These are phyloP conservation scores for Fusarium liriodendri DNA, from an alignment of 2,329 filamentous ascomycete species.

Conservation along the genomic window DNA sequence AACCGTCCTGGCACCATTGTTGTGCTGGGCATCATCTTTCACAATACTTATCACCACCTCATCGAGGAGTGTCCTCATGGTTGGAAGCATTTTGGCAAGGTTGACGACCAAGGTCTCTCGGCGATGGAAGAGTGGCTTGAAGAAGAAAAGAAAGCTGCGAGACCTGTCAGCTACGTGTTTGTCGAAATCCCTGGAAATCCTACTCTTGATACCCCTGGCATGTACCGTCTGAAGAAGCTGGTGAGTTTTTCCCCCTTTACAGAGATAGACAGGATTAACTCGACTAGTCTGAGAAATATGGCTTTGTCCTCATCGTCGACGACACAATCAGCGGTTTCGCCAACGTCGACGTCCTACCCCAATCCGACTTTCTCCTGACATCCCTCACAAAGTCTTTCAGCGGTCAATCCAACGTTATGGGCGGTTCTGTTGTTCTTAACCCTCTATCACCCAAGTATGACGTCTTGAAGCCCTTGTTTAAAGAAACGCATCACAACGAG, in stretches of 20 bases:
- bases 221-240: slow-evolving; percentile 49
- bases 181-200: slow-evolving; percentile 58
- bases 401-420: slow-evolving; percentile 67
- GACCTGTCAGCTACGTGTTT: slow-evolving; percentile 58
- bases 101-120: slow-evolving; percentile 55
- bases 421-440: slow-evolving; percentile 62
- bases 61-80: slow-evolving; percentile 57
- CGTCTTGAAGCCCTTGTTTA: slow-evolving; percentile 47
- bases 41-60: slow-evolving; percentile 60
- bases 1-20: slow-evolving; percentile 51
- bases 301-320: slow-evolving; percentile 59
- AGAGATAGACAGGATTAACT: neutral
- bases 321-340: slow-evolving; percentile 61
- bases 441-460: slow-evolving; percentile 56
- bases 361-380: slow-evolving; percentile 62
- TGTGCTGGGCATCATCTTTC: slow-evolving; percentile 64
- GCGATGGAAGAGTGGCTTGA: slow-evolving; percentile 59
- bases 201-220: slow-evolving; percentile 48
- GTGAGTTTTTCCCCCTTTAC: slow-evolving; percentile 47
- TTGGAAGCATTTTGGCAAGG: slow-evolving; percentile 60
- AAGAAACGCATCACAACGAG: slow-evolving; percentile 54
- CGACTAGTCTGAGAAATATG: slow-evolving; percentile 53
- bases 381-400: slow-evolving; percentile 70
- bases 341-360: slow-evolving; percentile 62
- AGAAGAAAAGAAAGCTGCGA: slow-evolving; percentile 50